Evolutionary conservation across 257 asterid genomes (phyloP).

Genomic region (Capsicum pubescens): DNA sequence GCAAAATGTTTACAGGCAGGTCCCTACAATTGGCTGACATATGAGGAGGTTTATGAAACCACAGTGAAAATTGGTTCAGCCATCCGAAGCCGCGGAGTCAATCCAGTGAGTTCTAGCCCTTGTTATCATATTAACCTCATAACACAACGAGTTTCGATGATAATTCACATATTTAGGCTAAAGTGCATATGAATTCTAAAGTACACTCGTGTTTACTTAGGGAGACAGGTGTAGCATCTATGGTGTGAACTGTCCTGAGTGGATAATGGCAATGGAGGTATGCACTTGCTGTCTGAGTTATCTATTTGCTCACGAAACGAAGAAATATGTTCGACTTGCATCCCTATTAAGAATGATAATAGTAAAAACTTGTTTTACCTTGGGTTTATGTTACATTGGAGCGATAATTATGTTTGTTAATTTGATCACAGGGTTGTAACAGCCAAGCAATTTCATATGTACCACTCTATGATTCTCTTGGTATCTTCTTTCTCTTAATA

Average conservation of each 20-base stretch:
- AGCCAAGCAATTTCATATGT: slow-evolving; percentile 80
- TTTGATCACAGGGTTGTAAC: slow-evolving; percentile 74
- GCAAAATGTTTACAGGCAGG: slow-evolving; percentile 57
- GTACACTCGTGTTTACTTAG: slow-evolving; percentile 39
- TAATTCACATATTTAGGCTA: background rate
- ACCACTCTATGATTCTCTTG: slow-evolving; percentile 87
- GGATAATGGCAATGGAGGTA: slow-evolving; percentile 96
- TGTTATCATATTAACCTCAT: background rate
- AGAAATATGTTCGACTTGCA: background rate
- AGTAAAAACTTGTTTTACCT: background rate
- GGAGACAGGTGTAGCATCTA: slow-evolving; percentile 91
- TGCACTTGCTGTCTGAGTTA: background rate
- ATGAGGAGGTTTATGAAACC: slow-evolving; percentile 58
- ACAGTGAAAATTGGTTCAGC: slow-evolving; percentile 74
- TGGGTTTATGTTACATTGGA: background rate
- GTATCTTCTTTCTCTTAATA: slow-evolving; percentile 46
- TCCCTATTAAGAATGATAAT: background rate
- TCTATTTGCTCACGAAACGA: background rate
- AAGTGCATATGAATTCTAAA: background rate
- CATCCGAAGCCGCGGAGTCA: slow-evolving; percentile 71
- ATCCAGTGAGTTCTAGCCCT: slow-evolving; percentile 53
- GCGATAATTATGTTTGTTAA: slow-evolving; percentile 24
- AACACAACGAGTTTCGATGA: background rate
- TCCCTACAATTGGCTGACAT: slow-evolving; percentile 69
- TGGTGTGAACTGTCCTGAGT: slow-evolving; percentile 85